phyloP scores from a whole-genome alignment of 108 stramenopile species.

The Tribonema minus region DNA sequence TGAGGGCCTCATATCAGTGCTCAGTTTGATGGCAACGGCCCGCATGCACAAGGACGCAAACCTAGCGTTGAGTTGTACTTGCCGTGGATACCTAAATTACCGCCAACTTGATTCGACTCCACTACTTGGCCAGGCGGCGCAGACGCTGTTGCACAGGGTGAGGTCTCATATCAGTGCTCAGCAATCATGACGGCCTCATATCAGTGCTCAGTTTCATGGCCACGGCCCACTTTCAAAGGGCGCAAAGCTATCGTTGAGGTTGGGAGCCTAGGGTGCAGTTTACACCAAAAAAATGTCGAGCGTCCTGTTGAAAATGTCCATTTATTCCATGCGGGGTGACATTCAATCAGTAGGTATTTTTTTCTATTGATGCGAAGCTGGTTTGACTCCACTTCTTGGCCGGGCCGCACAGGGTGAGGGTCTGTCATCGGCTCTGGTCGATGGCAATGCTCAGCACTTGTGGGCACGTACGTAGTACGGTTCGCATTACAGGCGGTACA shows the following conservation, averaged over 20 bases:
- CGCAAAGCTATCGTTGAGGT: neutral
- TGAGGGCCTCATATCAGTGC: neutral
- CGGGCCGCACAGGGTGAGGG: no score
- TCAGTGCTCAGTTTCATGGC: neutral
- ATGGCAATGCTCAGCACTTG: no score
- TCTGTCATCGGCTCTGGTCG: no score
- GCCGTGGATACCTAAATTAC: neutral
- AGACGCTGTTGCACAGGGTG: neutral
- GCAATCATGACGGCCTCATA: neutral
- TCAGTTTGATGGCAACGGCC: neutral
- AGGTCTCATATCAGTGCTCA: constrained; percentile 1
- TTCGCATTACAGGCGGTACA: no score
- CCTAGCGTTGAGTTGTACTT: neutral
- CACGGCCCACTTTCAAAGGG: neutral
- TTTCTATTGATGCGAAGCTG: no score
- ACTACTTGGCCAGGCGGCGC: constrained; percentile 17
- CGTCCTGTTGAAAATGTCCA: no score
- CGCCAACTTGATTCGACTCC: no score
- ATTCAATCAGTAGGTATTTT: no score
- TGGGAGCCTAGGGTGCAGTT: neutral
- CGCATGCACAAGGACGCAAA: neutral
- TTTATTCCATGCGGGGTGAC: no score
- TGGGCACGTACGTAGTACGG: no score
- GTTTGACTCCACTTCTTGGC: no score
- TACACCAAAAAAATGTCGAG: no score